phyloP scores from a whole-genome alignment of 495 filamentous ascomycete genomes.

The Gamarada debralockiae region DNA sequence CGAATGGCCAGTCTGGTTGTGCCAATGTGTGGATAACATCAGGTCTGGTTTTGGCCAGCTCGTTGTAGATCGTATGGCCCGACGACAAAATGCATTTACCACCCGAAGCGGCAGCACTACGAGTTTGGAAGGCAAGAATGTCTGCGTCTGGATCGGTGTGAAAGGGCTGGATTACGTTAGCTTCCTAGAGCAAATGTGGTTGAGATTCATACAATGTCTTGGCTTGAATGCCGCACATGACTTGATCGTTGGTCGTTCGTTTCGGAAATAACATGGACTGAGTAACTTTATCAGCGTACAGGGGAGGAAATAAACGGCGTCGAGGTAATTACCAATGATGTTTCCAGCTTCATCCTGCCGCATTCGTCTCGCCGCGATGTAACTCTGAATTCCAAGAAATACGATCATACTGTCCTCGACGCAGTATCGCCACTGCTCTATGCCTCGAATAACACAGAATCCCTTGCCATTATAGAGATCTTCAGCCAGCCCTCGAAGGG shows the following conservation, averaged over 20 bases:
- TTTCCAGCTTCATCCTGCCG: conserved; percentile 38
- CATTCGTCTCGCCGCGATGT: conserved; percentile 38
- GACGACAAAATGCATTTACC: conserved; percentile 59
- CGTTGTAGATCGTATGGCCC: conserved; percentile 57
- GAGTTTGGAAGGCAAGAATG: conserved; percentile 59
- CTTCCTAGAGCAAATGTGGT: too few relatives aligned
- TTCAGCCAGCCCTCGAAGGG: not conserved
- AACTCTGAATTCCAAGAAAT: conserved; percentile 43
- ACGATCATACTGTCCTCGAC: conserved; percentile 40
- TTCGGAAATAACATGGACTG: too few relatives aligned
- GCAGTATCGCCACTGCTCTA: conserved; percentile 36
- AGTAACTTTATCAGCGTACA: too few relatives aligned
- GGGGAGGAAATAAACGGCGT: too few relatives aligned
- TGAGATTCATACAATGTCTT: too few relatives aligned
- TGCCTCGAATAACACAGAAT: conserved; percentile 39
- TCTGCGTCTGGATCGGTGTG: conserved; percentile 65
- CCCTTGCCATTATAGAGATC: conserved; percentile 35
- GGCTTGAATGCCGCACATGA: too few relatives aligned
- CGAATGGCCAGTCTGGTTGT: not conserved
- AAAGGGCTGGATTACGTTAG: too few relatives aligned
- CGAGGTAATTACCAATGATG: not conserved
- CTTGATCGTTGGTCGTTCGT: too few relatives aligned
- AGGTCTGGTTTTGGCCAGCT: conserved; percentile 55
- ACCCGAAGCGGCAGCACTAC: conserved; percentile 48
- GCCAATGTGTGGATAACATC: conserved; percentile 58